A percentile compares a stretch with the other conserved stretches of the same genome.
phyloP scores from a whole-genome alignment of 306 rosid species.

The Hippophae gyantsensis region DNA sequence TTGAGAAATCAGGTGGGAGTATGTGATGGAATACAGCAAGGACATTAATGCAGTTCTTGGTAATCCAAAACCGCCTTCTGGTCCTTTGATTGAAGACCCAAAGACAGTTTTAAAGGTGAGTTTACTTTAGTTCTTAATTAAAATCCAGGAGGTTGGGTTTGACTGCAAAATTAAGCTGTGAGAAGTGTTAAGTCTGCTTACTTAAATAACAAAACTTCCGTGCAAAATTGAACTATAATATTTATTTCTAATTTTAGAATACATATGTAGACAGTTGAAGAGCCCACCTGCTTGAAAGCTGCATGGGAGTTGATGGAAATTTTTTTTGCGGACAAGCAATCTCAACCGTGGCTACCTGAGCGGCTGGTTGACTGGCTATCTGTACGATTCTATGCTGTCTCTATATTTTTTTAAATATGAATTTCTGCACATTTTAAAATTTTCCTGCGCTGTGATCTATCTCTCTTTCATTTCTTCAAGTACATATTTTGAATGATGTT shows the following conservation, averaged over 20 bases:
- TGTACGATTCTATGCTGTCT: constrained; percentile 46
- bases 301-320: constrained; percentile 94
- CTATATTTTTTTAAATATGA: constrained; percentile 3
- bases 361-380: constrained; percentile 94
- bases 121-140: constrained; percentile 7
- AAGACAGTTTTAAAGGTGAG: constrained; percentile 47
- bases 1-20: constrained; percentile 64
- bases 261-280: constrained; percentile 50
- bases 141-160: background rate
- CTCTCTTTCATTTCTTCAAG: background rate
- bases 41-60: constrained; percentile 64
- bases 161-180: background rate
- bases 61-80: constrained; percentile 31
- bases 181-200: background rate
- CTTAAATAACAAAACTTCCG: background rate
- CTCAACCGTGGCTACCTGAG: constrained; percentile 82
- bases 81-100: constrained; percentile 52
- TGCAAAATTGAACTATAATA: constrained; percentile 1
- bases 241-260: constrained; percentile 7
- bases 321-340: constrained; percentile 82
- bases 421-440: background rate
- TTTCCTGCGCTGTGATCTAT: constrained; percentile 2
- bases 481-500: background rate
- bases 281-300: constrained; percentile 74
- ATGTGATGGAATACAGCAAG: constrained; percentile 77